Percentiles rank a stretch among this genome's conserved stretches.
These are phyloP conservation scores for Xylaria telfairii DNA, from an alignment of 495 filamentous ascomycete species.

Conservation along the genomic window DNA sequence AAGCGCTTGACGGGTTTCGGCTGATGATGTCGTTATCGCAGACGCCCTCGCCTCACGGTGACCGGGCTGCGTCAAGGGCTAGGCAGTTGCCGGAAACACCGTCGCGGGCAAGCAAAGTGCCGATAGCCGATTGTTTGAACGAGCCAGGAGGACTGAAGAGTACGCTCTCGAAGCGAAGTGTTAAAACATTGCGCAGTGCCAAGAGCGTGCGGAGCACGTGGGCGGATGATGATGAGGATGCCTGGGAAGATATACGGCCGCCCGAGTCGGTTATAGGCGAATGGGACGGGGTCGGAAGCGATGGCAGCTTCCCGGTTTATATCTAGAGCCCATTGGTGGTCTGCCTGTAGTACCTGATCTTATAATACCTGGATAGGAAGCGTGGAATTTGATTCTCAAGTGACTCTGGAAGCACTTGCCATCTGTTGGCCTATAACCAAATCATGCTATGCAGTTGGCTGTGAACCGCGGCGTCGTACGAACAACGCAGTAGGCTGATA, in stretches of 20 bases:
- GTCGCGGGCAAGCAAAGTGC: constrained; percentile 20
- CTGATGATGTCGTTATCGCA: constrained; percentile 19
- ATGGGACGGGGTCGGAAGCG: constrained; percentile 33
- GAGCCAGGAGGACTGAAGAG: constrained; percentile 20
- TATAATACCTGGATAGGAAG: constrained; percentile 10
- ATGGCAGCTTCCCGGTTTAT: constrained; percentile 41
- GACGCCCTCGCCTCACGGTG: constrained; percentile 26
- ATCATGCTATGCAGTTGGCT: neutral
- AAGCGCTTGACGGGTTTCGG: constrained; percentile 13
- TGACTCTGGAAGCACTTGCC: constrained; percentile 8
- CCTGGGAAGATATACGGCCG: constrained; percentile 40
- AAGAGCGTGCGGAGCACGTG: constrained; percentile 33
- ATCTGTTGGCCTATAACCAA: neutral
- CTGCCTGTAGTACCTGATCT: constrained; percentile 7
- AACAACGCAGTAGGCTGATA: neutral
- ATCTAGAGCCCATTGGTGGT: constrained; percentile 25
- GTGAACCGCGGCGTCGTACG: neutral
- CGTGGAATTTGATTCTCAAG: constrained; percentile 4
- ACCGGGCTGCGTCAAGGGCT: constrained; percentile 22
- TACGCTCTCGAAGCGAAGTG: constrained; percentile 25
- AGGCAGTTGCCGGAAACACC: constrained; percentile 34
- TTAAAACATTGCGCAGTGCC: constrained; percentile 28
- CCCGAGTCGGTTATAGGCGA: constrained; percentile 33
- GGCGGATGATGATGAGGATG: constrained; percentile 32
- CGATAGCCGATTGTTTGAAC: constrained; percentile 27